Conservation (phyloP, 192 early-diverging fungal genomes). For the Backusella liffmaniae region DNA sequence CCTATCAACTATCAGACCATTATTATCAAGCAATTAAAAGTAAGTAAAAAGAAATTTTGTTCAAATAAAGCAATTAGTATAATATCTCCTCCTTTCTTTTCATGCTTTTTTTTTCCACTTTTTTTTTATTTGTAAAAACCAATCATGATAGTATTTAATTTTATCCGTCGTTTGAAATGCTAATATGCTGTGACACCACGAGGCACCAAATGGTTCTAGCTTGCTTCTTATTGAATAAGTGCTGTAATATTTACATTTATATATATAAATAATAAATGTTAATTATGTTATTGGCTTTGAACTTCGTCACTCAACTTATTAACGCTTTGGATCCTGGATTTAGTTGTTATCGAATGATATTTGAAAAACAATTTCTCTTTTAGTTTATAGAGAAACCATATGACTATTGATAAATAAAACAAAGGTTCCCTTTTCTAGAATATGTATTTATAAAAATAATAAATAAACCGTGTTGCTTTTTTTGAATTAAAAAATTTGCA, state of each 20-base stretch:
- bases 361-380: not conserved
- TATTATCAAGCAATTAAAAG: not conserved
- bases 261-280: not conserved
- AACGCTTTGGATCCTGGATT: not conserved
- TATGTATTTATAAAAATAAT: not conserved
- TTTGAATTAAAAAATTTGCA: not conserved
- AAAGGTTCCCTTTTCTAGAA: not conserved
- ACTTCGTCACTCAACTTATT: not conserved
- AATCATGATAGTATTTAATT: not conserved
- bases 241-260: not conserved
- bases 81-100: constrained; percentile 1
- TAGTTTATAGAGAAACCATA: not conserved
- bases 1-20: not conserved
- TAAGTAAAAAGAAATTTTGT: not conserved
- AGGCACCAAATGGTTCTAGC: not conserved
- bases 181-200: not conserved
- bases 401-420: constrained; percentile 6
- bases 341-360: not conserved
- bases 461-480: not conserved
- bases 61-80: constrained; percentile 4
- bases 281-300: not conserved
- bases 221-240: not conserved
- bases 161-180: not conserved
- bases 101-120: not conserved
- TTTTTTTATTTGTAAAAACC: not conserved